Conservation (phyloP, 306 rosid genomes). For the Potentilla sterilis region DNA sequence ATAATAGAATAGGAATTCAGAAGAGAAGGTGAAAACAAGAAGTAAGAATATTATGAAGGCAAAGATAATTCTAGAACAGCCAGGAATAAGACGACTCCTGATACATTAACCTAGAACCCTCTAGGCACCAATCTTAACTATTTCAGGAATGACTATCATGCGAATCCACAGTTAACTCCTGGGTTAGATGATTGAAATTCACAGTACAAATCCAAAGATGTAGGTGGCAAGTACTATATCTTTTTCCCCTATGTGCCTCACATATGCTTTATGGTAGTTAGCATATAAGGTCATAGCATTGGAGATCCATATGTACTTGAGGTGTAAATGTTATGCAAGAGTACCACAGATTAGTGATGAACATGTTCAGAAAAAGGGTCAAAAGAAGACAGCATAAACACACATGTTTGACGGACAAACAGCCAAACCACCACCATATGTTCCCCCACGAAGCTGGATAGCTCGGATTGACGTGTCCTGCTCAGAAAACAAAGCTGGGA, state of each 20-base stretch:
- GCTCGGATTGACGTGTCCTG: conserved; percentile 70
- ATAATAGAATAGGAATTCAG: neutral
- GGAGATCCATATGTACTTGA: neutral
- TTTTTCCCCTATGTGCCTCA: neutral
- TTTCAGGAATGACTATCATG: neutral
- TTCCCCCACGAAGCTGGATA: conserved; percentile 71
- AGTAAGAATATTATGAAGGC: neutral
- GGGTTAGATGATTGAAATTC: neutral
- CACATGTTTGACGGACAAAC: conserved; percentile 83
- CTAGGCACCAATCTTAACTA: neutral
- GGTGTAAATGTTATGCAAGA: conserved; percentile 1
- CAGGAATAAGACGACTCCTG: neutral
- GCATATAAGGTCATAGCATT: neutral
- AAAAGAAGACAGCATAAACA: conserved; percentile 32
- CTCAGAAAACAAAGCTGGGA: conserved; percentile 70
- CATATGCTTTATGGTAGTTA: neutral
- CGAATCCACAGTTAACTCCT: no score
- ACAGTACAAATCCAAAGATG: neutral
- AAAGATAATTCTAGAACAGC: neutral
- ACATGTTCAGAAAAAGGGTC: neutral
- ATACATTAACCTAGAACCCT: neutral
- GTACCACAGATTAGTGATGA: neutral
- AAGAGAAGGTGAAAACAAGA: neutral
- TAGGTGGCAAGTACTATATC: neutral
- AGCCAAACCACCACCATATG: conserved; percentile 57